Base-by-base conservation (phyloP, 495 filamentous ascomycete species). In the Polyplosphaeria fusca region DNA sequence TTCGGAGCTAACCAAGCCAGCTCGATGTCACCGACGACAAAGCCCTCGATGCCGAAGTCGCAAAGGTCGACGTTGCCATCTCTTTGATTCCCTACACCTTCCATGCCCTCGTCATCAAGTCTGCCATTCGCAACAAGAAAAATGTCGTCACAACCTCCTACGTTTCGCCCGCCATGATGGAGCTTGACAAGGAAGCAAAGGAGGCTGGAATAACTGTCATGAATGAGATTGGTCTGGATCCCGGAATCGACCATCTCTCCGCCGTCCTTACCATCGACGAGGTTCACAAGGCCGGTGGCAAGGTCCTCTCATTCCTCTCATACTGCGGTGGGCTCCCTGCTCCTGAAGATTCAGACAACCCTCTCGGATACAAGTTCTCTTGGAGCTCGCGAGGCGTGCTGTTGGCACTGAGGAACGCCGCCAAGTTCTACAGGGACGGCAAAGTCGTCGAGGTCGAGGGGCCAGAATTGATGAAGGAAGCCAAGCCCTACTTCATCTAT, bases 81-180 rank as follows among this genome's bases (percentile, higher is more conserved):
- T 64, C 58, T 61, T 74, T 96, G 68, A 95, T 97, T 57, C 92
- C 93, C 12, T 98, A 97, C 73, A 95, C 85, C 58, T 91, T 82
- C 80, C 93, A 98, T 71, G 86, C 86, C 42, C 75, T 75, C 35
- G 91, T 96, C 55, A 94, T 97, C 79, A 92, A 94, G 77, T 82
- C 85, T n/a, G 93, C 91, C 26, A 96, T 97, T 71, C 81, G 85
- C 56, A 79, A 84, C 55, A 96, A 96, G 86, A 94, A 87, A 75
- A 75, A 97, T 77, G 91, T 97, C 47, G 93, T 97, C 47, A 96
- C 93, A 37, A 97, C 93, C n/a, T 87, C 82, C 53, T 96, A 97
- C 65, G 86, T 95, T 43, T 93, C 88, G 1, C 90, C 91, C 0
- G 89, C 89, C 24, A 96, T 98, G 91, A 65, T 83, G 71, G 93